These are phyloP conservation scores for Kwoniella mangroviensis DNA, from an alignment of 768 basidiomycete genomes.

Conservation along the genomic window DNA sequence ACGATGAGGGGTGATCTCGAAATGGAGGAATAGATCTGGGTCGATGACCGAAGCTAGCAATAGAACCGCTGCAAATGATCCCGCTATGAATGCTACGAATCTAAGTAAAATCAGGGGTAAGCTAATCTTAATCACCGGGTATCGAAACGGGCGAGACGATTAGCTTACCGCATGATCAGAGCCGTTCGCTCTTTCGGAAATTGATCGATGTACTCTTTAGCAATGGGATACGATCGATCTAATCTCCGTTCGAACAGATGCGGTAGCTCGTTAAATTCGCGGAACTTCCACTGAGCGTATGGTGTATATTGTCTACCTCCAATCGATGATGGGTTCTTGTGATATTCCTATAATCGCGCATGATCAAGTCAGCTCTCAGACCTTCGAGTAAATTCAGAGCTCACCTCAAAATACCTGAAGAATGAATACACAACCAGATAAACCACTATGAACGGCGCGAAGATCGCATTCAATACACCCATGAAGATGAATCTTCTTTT, in stretches of 20 bases:
- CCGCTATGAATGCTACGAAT: constrained; percentile 93
- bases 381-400: constrained; percentile 42
- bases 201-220: constrained; percentile 95
- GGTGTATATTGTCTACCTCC: constrained; percentile 90
- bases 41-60: constrained; percentile 89
- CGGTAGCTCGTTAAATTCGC: constrained; percentile 97
- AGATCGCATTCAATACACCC: constrained; percentile 92
- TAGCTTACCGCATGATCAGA: constrained; percentile 78
- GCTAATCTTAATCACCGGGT: neutral
- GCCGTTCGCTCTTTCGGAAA: constrained; percentile 95
- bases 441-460: constrained; percentile 94
- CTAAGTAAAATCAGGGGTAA: no score
- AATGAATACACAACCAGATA: constrained; percentile 98
- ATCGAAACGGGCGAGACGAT: neutral
- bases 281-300: constrained; percentile 96
- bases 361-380: neutral
- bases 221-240: constrained; percentile 83
- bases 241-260: constrained; percentile 87
- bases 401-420: constrained; percentile 98
- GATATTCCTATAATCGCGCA: constrained; percentile 77
- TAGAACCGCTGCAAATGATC: constrained; percentile 95
- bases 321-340: constrained; percentile 95
- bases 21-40: constrained; percentile 88
- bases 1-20: constrained; percentile 91
- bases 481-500: constrained; percentile 89